Percentiles rank a stretch among this genome's conserved stretches.
Conservation (phyloP, 345 rosid genomes). For the Populus nigra region DNA sequence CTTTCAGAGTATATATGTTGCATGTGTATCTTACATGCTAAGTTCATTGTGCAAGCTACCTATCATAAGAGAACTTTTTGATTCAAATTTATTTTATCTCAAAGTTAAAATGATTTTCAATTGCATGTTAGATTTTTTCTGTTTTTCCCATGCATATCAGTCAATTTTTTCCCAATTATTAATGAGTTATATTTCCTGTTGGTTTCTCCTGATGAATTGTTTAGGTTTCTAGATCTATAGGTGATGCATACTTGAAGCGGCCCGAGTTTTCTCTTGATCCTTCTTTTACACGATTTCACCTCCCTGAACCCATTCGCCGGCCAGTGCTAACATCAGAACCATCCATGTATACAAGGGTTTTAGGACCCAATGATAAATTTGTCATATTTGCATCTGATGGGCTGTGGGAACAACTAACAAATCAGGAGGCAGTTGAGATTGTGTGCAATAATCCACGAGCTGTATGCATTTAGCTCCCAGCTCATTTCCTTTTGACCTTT, state of each 20-base stretch:
- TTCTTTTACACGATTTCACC: conserved; percentile 78
- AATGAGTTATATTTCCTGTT: background rate
- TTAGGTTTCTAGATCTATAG: conserved; percentile 90
- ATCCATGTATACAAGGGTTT: conserved; percentile 50
- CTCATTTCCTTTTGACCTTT: background rate
- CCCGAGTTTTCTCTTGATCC: conserved; percentile 87
- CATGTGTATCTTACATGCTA: background rate
- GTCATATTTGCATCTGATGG: conserved; percentile 96
- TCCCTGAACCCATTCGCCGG: conserved; percentile 64
- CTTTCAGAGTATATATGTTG: background rate
- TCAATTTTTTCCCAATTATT: background rate
- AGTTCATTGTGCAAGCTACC: background rate
- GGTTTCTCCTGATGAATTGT: conserved; percentile 6
- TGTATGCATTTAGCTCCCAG: conserved; percentile 39
- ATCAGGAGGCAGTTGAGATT: conserved; percentile 83
- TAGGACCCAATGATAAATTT: conserved; percentile 71
- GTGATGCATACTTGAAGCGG: conserved; percentile 91
- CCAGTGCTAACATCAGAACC: conserved; percentile 89
- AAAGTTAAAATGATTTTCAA: background rate
- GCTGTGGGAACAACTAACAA: conserved; percentile 79
- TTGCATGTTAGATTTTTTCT: background rate
- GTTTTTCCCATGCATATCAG: background rate
- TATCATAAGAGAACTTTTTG: background rate
- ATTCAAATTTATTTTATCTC: background rate
- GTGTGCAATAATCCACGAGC: conserved; percentile 61